These are phyloP conservation scores for Paralagenidium karlingii DNA, from an alignment of 352 stramenopile genomes.

Conservation along the genomic window DNA sequence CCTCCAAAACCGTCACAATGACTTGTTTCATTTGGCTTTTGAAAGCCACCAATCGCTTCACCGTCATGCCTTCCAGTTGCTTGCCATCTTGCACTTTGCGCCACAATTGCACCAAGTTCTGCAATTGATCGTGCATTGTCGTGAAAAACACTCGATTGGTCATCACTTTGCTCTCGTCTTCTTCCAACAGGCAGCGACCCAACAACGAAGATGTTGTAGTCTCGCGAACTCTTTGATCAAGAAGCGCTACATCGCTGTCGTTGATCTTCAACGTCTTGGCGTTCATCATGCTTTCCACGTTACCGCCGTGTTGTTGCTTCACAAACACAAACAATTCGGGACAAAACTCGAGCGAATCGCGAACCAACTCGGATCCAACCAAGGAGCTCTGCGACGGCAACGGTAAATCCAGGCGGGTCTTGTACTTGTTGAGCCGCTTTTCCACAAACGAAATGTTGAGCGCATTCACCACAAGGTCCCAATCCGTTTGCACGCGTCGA, in stretches of 20 bases:
- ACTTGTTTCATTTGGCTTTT: conserved; percentile 40
- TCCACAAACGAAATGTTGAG: conserved; percentile 65
- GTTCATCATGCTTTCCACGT: neutral
- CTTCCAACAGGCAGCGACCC: conserved; percentile 3
- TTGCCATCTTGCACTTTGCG: conserved; percentile 71
- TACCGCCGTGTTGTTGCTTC: conserved; percentile 9
- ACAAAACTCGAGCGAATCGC: conserved; percentile 56
- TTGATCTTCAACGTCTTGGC: conserved; percentile 2
- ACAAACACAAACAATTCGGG: conserved; percentile 51
- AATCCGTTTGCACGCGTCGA: conserved; percentile 29
- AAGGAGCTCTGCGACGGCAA: conserved; percentile 15
- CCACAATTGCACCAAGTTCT: conserved; percentile 62
- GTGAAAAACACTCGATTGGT: conserved; percentile 37
- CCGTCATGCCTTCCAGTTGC: conserved; percentile 22
- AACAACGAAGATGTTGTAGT: conserved; percentile 1
- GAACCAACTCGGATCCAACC: conserved; percentile 11
- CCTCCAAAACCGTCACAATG: conserved; percentile 46
- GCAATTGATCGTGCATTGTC: conserved; percentile 60
- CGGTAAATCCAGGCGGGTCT: conserved; percentile 48
- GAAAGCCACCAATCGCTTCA: conserved; percentile 44
- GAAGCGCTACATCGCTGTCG: neutral
- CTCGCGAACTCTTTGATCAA: no score
- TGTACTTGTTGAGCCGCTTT: conserved; percentile 65
- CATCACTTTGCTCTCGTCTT: conserved; percentile 5
- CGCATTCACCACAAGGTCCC: conserved; percentile 39